phyloP scores from a whole-genome alignment of 169 alveolate species.

The Plasmodium inui region DNA sequence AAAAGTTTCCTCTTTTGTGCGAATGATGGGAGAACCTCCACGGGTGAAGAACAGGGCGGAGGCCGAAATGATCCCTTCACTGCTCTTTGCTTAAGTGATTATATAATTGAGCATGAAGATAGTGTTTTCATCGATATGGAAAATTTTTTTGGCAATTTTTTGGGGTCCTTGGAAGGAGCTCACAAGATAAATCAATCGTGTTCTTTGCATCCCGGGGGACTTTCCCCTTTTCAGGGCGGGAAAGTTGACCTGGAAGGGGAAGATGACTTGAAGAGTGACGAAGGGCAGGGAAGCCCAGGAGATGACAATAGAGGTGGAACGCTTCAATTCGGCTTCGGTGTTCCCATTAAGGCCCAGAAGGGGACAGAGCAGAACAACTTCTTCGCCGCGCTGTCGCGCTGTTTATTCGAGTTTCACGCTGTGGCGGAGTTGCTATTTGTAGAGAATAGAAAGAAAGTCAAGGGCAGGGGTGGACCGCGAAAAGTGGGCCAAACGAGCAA shows the following conservation, averaged over 20 bases:
- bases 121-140: constrained; percentile 23
- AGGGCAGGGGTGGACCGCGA: no score
- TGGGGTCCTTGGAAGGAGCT: background rate
- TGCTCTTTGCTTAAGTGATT: constrained; percentile 16
- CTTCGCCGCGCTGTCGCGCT: background rate
- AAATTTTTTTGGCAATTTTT: constrained; percentile 21
- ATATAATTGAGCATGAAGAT: constrained; percentile 54
- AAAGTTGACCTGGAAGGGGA: background rate
- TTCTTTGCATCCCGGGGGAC: background rate
- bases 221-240: background rate
- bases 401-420: constrained; percentile 18
- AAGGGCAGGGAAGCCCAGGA: background rate
- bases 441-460: background rate
- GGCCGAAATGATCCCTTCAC: background rate
- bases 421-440: constrained; percentile 30
- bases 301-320: background rate
- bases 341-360: background rate
- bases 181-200: background rate
- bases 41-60: background rate
- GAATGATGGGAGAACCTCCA: background rate
- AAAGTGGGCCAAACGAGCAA: background rate
- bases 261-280: background rate
- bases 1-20: constrained; percentile 27
- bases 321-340: background rate
- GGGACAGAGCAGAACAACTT: background rate